Evolutionary conservation across 495 filamentous ascomycete species (phyloP).

Genomic region (Tuber microsphaerosporum): DNA sequence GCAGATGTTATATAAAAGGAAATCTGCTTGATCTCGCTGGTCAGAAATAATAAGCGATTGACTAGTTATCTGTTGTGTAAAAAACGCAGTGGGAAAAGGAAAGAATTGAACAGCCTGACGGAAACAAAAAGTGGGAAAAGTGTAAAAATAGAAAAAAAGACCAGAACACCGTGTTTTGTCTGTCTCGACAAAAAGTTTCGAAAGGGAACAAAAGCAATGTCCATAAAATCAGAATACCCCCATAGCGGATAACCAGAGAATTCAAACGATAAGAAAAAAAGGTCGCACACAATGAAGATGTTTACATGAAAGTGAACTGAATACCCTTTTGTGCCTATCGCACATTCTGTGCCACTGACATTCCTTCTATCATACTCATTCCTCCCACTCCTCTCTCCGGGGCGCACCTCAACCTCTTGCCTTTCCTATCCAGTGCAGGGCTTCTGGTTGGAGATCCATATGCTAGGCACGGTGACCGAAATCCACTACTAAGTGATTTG

Average conservation of each 20-base stretch:
- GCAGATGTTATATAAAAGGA: constrained; percentile 5
- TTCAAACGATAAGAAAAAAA: not conserved
- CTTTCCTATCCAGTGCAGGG: constrained; percentile 20
- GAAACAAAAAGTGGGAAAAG: not conserved
- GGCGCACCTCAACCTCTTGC: constrained; percentile 31
- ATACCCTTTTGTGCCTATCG: constrained; percentile 14
- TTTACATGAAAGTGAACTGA: not conserved
- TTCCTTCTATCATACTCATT: constrained; percentile 34
- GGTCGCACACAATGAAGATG: not conserved
- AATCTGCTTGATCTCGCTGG: not conserved
- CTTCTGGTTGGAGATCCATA: constrained; percentile 25
- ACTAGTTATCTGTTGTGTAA: not conserved
- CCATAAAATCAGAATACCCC: constrained; percentile 5
- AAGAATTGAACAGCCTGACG: not conserved
- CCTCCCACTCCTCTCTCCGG: constrained; percentile 15
- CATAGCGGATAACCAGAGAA: not conserved
- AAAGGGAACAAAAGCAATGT: not conserved
- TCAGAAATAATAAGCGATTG: constrained; percentile 4
- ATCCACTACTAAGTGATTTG: constrained; percentile 24
- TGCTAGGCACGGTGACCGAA: not conserved
- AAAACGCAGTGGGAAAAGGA: not conserved
- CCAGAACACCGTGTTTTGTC: constrained; percentile 4
- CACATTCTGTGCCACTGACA: constrained; percentile 32
- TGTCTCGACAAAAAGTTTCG: not conserved
- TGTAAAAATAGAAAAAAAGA: not conserved